Evolutionary conservation across 495 filamentous ascomycete genomes (phyloP).

Genomic region (Xylaria cubensis): DNA sequence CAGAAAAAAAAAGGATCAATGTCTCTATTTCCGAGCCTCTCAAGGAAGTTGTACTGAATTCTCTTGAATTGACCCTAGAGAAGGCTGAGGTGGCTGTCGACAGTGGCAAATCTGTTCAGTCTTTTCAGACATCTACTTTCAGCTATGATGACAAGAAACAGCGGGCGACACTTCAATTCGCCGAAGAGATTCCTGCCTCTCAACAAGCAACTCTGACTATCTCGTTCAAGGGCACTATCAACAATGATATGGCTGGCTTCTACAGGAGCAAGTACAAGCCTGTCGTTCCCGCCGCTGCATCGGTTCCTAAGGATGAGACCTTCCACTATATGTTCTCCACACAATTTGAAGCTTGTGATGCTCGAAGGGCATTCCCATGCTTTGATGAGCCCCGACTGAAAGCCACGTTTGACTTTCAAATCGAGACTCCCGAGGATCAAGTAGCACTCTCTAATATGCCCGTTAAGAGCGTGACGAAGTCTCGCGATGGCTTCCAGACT

Average conservation of each 20-base stretch:
- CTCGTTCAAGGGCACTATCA: slow-evolving; percentile 84
- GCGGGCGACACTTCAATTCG: slow-evolving; percentile 75
- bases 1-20: slow-evolving; percentile 44
- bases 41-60: slow-evolving; percentile 78
- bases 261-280: slow-evolving; percentile 96
- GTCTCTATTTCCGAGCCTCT: slow-evolving; percentile 66
- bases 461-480: slow-evolving; percentile 68
- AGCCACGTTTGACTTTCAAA: slow-evolving; percentile 89
- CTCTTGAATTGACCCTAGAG: slow-evolving; percentile 67
- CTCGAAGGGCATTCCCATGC: slow-evolving; percentile 91
- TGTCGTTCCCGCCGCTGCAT: slow-evolving; percentile 65
- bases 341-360: slow-evolving; percentile 97
- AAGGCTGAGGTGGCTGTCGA: slow-evolving; percentile 56
- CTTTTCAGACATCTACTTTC: slow-evolving; percentile 68
- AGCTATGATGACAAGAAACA: slow-evolving; percentile 81
- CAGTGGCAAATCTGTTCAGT: slow-evolving; percentile 54
- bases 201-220: slow-evolving; percentile 70
- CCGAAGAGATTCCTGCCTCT: slow-evolving; percentile 66
- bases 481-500: slow-evolving; percentile 69
- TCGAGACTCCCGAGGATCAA: slow-evolving; percentile 87
- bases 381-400: slow-evolving; percentile 98
- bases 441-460: slow-evolving; percentile 96
- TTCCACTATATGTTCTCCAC: slow-evolving; percentile 94
- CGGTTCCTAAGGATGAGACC: slow-evolving; percentile 78
- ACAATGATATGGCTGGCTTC: slow-evolving; percentile 95